phyloP scores from a whole-genome alignment of 2,329 filamentous ascomycete species.

The Dactylella cylindrospora region DNA sequence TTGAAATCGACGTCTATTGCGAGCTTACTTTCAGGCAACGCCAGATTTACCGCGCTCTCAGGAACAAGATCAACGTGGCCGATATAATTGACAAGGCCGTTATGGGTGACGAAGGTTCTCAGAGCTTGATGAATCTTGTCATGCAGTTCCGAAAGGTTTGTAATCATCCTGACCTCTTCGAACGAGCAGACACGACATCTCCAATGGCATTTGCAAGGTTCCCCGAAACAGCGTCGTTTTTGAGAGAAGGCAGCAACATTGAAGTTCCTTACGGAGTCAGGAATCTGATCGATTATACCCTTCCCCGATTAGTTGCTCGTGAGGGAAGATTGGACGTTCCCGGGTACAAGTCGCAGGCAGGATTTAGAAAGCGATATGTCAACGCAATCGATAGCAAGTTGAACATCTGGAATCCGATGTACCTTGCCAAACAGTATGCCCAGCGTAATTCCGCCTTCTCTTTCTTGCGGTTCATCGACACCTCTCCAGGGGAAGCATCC shows the following conservation, averaged over 20 bases:
- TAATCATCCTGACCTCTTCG: constrained; percentile 96
- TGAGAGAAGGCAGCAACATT: constrained; percentile 80
- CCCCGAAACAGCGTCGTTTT: constrained; percentile 91
- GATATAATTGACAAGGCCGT: constrained; percentile 97
- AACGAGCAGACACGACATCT: constrained; percentile 86
- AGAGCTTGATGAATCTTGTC: constrained; percentile 96
- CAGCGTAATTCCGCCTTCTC: constrained; percentile 71
- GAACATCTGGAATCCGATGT: constrained; percentile 84
- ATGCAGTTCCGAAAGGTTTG: constrained; percentile 99
- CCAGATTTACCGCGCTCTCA: constrained; percentile 85
- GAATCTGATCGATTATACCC: constrained; percentile 77
- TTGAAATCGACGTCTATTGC: constrained; percentile 93
- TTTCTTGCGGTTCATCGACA: constrained; percentile 83
- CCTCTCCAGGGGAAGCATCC: constrained; percentile 71
- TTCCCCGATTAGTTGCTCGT: constrained; percentile 81
- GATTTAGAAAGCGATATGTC: constrained; percentile 77
- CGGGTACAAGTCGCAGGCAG: constrained; percentile 73
- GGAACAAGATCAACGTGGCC: constrained; percentile 98
- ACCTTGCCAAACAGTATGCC: constrained; percentile 65
- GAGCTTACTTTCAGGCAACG: constrained; percentile 94
- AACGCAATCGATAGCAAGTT: constrained; percentile 65
- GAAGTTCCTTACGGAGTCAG: constrained; percentile 83
- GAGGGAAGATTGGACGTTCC: constrained; percentile 74
- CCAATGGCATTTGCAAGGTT: constrained; percentile 82
- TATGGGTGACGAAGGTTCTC: constrained; percentile 87